phyloP scores from a whole-genome alignment of 129 eudicot species.

The Saussurea involucrata region DNA sequence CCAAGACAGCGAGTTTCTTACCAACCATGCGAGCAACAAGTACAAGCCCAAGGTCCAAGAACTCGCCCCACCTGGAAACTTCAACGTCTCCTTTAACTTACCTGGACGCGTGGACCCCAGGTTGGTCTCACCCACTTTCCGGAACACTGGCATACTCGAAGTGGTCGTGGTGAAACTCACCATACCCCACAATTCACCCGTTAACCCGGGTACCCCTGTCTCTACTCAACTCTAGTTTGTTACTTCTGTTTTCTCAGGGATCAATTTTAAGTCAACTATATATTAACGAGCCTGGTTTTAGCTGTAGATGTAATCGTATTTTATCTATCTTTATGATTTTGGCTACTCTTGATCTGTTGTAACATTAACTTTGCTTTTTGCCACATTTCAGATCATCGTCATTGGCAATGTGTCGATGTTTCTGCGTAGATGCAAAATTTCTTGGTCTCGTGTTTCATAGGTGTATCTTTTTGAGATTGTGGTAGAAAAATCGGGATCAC shows the following conservation, averaged over 20 bases:
- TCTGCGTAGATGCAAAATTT: conserved; percentile 6
- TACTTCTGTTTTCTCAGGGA: conserved; percentile 9
- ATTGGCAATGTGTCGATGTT: not conserved
- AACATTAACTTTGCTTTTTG: not conserved
- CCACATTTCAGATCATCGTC: not conserved
- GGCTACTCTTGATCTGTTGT: conserved; percentile 4
- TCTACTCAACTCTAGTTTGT: conserved; percentile 16
- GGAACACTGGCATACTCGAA: conserved; percentile 57
- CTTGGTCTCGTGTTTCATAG: conserved; percentile 4
- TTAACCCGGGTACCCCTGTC: conserved; percentile 22
- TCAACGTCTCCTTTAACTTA: conserved; percentile 52
- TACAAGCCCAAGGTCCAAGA: conserved; percentile 49
- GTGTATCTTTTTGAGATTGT: not conserved
- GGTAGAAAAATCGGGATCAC: conserved; percentile 4
- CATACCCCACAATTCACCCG: conserved; percentile 21
- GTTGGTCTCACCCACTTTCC: conserved; percentile 33
- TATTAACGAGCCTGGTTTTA: not conserved
- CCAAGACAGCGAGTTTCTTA: conserved; percentile 26
- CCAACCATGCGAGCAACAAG: conserved; percentile 7
- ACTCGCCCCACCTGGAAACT: conserved; percentile 51
- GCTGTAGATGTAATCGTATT: conserved; percentile 18
- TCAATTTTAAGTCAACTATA: conserved; percentile 5
- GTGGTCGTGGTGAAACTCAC: conserved; percentile 48
- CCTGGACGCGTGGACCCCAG: conserved; percentile 81
- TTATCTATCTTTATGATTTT: not conserved